These are phyloP conservation scores for Mycocentrospora acerina DNA, from an alignment of 2,329 filamentous ascomycete species.

Conservation along the genomic window DNA sequence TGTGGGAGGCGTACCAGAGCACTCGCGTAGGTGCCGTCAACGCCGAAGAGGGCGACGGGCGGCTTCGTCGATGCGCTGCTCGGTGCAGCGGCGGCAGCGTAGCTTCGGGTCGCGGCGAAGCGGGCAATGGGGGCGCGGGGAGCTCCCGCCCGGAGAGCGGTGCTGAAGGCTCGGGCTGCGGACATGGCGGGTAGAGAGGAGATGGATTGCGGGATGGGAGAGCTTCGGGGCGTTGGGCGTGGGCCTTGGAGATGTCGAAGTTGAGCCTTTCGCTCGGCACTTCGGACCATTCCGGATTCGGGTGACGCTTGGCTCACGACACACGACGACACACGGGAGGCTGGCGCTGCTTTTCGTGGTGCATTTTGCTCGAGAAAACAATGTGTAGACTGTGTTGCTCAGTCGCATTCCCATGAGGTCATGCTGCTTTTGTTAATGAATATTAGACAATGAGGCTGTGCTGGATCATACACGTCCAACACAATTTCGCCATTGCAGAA, in stretches of 20 bases:
- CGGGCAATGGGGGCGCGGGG: slow-evolving; percentile 62
- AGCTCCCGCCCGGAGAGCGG: slow-evolving; percentile 57
- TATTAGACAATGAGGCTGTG: too few species aligned
- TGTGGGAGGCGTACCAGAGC: slow-evolving; percentile 75
- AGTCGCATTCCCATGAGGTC: too few species aligned
- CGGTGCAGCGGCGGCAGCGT: slow-evolving; percentile 63
- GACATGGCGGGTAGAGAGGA: slow-evolving; percentile 52
- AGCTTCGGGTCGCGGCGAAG: slow-evolving; percentile 69
- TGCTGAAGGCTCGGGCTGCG: slow-evolving; percentile 58
- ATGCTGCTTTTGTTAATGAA: too few species aligned
- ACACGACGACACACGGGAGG: too few species aligned
- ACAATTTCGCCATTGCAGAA: too few species aligned
- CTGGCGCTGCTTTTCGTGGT: too few species aligned
- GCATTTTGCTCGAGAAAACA: too few species aligned
- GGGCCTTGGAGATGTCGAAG: slow-evolving; percentile 7
- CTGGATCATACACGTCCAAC: too few species aligned
- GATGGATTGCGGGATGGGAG: slow-evolving; percentile 38
- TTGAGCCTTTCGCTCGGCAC: slow-evolving; percentile 2
- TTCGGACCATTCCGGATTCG: too few species aligned
- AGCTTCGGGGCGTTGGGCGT: slow-evolving; percentile 20
- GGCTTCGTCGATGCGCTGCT: slow-evolving; percentile 71
- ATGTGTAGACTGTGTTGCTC: too few species aligned
- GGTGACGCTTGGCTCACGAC: too few species aligned
- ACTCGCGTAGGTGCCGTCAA: slow-evolving; percentile 97
- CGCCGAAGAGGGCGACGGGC: slow-evolving; percentile 86